These are phyloP conservation scores for Fusarium verrucosum DNA, from an alignment of 2,329 filamentous ascomycete species.

Conservation along the genomic window DNA sequence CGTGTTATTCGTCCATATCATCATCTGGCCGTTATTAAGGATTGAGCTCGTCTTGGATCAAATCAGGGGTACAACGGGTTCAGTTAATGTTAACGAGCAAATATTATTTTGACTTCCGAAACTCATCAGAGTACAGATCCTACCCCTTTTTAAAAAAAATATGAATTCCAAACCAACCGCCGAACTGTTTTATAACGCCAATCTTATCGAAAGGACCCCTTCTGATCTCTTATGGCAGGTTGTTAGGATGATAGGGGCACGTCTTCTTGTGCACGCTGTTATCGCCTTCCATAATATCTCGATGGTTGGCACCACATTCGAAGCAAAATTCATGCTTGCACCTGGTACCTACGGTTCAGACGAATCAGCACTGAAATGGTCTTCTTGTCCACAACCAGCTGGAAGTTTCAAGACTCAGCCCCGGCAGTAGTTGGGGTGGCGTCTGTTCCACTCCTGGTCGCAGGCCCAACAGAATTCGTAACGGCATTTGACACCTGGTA, in stretches of 20 bases:
- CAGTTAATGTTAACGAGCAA: background rate
- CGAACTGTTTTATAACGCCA: background rate
- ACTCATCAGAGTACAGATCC: background rate
- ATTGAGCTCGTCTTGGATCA: too few species aligned
- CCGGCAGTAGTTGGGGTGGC: slow-evolving; percentile 40
- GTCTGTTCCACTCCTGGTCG: slow-evolving; percentile 29
- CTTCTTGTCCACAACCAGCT: background rate
- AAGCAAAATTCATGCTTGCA: slow-evolving; percentile 51
- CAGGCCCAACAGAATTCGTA: slow-evolving; percentile 51
- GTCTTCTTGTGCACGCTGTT: slow-evolving; percentile 46
- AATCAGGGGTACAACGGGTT: background rate
- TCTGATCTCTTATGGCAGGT: slow-evolving; percentile 4
- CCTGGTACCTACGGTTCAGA: slow-evolving; percentile 44
- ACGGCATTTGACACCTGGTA: slow-evolving; percentile 48
- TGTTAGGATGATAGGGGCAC: slow-evolving; percentile 47
- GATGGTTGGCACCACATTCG: slow-evolving; percentile 50
- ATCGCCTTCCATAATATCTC: slow-evolving; percentile 46
- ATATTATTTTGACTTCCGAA: background rate
- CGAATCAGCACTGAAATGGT: slow-evolving; percentile 27
- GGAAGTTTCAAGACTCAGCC: background rate
- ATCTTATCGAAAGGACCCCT: background rate
- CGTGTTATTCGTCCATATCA: background rate
- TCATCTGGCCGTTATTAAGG: background rate
- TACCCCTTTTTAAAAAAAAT: background rate
- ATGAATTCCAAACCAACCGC: background rate